Conservation (phyloP, 2,329 filamentous ascomycete genomes). For the Cryphonectria radicalis region DNA sequence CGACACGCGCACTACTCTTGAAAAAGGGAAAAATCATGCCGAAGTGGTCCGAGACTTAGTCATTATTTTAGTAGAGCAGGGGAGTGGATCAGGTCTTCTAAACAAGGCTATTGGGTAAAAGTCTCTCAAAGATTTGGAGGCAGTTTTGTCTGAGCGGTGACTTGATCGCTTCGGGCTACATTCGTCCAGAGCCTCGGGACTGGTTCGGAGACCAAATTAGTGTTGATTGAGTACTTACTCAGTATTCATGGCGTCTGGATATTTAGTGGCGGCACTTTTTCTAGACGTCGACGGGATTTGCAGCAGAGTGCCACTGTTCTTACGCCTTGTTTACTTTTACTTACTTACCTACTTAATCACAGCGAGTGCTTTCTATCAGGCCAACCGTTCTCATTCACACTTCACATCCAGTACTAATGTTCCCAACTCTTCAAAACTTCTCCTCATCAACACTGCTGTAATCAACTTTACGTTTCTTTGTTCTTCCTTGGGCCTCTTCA, state of each 20-base stretch:
- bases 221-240: no score
- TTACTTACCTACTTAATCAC: not conserved
- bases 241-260: not conserved
- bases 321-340: not conserved
- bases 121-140: no score
- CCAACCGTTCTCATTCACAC: not conserved
- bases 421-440: not conserved
- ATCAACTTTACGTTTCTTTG: not conserved
- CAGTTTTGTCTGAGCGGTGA: not conserved
- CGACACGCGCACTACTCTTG: not conserved
- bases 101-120: not conserved
- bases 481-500: not conserved
- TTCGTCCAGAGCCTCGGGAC: not conserved
- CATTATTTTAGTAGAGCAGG: not conserved
- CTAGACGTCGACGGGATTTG: not conserved
- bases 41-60: not conserved
- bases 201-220: not conserved
- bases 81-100: no score
- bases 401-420: not conserved
- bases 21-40: not conserved
- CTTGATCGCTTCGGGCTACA: not conserved
- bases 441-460: not conserved
- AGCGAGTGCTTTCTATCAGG: not conserved
- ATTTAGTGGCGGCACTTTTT: not conserved
- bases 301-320: not conserved